Evolutionary conservation across 2,329 filamentous ascomycete species (phyloP).

Genomic region (Achaetomium macrosporum): DNA sequence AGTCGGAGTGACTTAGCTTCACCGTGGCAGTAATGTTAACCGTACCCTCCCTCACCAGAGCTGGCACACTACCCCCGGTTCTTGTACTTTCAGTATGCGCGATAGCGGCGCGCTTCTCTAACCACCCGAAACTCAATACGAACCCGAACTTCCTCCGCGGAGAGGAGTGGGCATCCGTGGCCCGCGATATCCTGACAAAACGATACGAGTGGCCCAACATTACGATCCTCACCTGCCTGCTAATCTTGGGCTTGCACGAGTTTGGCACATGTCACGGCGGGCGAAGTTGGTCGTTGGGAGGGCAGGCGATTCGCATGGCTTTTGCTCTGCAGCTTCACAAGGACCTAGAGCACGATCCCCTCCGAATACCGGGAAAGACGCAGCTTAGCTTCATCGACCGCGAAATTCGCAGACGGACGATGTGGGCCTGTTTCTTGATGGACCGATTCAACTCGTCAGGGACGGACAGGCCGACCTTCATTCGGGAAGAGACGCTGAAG

Average conservation of each 20-base stretch:
- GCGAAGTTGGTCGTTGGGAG: constrained; percentile 90
- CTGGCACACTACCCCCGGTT: constrained; percentile 78
- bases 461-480: constrained; percentile 84
- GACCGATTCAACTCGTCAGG: constrained; percentile 96
- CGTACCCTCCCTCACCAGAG: constrained; percentile 38
- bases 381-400: constrained; percentile 84
- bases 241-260: constrained; percentile 86
- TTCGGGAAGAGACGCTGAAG: constrained; percentile 81
- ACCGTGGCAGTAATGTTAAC: constrained; percentile 22
- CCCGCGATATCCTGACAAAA: constrained; percentile 79
- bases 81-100: constrained; percentile 91
- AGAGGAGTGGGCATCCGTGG: constrained; percentile 82
- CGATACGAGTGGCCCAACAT: constrained; percentile 95
- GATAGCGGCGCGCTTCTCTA: constrained; percentile 90
- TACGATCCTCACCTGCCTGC: constrained; percentile 84
- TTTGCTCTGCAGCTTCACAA: constrained; percentile 91
- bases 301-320: constrained; percentile 93
- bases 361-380: constrained; percentile 54
- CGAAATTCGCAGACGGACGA: constrained; percentile 85
- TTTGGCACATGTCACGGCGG: constrained; percentile 97
- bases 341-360: constrained; percentile 78
- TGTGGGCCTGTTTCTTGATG: constrained; percentile 99
- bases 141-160: constrained; percentile 80
- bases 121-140: constrained; percentile 71
- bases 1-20: constrained; percentile 27